phyloP scores from a whole-genome alignment of 148 eudicot species.

The Hydrangea macrophylla region DNA sequence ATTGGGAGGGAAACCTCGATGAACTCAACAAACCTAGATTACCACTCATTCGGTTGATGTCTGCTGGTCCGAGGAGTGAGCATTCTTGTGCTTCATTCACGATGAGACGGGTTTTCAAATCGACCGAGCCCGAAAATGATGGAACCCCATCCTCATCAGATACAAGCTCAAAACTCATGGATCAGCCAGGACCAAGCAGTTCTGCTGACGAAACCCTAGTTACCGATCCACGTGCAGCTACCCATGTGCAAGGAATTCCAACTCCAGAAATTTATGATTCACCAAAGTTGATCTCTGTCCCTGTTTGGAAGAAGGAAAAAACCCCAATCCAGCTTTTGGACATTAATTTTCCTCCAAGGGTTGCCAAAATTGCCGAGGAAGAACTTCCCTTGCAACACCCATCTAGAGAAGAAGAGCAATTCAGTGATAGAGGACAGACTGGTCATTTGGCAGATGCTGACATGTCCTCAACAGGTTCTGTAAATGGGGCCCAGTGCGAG shows the following conservation, averaged over 20 bases:
- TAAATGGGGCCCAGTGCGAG: conserved; percentile 59
- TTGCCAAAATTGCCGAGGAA: conserved; percentile 35
- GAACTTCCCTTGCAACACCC: conserved; percentile 25
- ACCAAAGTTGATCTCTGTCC: conserved; percentile 55
- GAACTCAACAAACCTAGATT: conserved; percentile 86
- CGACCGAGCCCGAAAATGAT: conserved; percentile 48
- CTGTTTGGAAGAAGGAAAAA: conserved; percentile 39
- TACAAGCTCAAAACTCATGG: conserved; percentile 37
- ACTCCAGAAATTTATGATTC: conserved; percentile 84
- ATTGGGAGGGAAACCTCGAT: conserved; percentile 97
- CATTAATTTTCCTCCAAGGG: conserved; percentile 79
- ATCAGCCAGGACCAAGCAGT: conserved; percentile 37
- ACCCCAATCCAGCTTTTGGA: conserved; percentile 62
- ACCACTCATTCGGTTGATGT: conserved; percentile 71
- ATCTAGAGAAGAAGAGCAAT: conserved; percentile 25
- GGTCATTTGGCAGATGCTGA: conserved; percentile 39
- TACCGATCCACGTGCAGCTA: conserved; percentile 25
- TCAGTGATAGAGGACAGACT: conserved; percentile 17
- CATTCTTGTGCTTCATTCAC: conserved; percentile 87
- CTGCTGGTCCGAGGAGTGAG: conserved; percentile 70
- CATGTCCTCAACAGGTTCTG: conserved; percentile 60
- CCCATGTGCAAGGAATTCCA: conserved; percentile 73
- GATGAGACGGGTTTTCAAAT: conserved; percentile 71
- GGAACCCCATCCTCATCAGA: conserved; percentile 55
- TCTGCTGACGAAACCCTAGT: conserved; percentile 34